Base-by-base conservation (phyloP, 2,329 filamentous ascomycete genomes). In the Pestalotiopsis sp. region DNA sequence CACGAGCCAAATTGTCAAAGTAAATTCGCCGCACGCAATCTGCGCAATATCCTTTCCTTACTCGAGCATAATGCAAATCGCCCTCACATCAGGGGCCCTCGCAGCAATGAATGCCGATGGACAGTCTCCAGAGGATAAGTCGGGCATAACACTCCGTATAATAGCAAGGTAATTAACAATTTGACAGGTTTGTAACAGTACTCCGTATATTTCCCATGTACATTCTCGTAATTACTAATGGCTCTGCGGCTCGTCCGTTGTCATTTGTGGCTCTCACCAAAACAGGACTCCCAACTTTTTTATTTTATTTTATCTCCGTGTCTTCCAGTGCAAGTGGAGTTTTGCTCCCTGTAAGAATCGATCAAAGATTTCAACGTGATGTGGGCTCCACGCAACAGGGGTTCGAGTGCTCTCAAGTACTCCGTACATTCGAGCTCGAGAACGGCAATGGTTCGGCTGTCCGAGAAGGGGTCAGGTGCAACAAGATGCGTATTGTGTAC, bases 361-460 rank as follows among this genome's bases (percentile, higher is more conserved):
- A 65, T 65, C 39, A 23, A 65, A 49, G 62, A 65, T 65, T 65
- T 52, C 39, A 65, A 31, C 60, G n/a, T 52, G 62, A 65, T 65
- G 62, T 65, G 62, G 62, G 12, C 60, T 20, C 62, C 17, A 17
- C 11, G 14, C 11, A 20, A 25, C 38, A 52, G 39, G 61, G 38
- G 13, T 49, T 27, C 12, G 23, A 25, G n/a, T 64, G 20, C 17
- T 31, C 14, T 31, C 14, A 7, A 14, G 25, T 60, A 31, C 27
- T 31, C 27, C 27, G 27, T 31, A 52, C 45, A 52, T 52, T n/a
- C 17, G 9, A 52, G 45, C 20, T n/a, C 17, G 9, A 52, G 45
- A 52, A 52, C 7, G 45, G 45, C 45, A 52, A 52, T 52, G 45
- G n/a, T 52, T 52, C 17, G 20, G 45, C n/a, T 52, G 45, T 17